A percentile compares a stretch with the other conserved stretches of the same genome.
These are phyloP conservation scores for Paragyromitra xinjiangensis DNA, from an alignment of 495 filamentous ascomycete species.

Conservation along the genomic window DNA sequence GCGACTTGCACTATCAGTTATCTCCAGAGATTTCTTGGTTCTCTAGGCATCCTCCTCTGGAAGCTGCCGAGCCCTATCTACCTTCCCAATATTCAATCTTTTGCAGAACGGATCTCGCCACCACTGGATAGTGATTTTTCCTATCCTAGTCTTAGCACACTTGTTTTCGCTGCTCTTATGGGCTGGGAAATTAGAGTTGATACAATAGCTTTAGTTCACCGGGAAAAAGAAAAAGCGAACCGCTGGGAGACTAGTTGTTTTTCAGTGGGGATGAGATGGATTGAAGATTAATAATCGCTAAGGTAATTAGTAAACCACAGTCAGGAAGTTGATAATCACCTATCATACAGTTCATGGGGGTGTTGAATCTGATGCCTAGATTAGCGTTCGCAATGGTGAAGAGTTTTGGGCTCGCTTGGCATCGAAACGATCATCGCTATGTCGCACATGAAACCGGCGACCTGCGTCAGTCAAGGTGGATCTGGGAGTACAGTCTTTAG, in stretches of 20 bases:
- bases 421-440: background rate
- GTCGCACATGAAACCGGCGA: background rate
- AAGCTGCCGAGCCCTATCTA: constrained; percentile 8
- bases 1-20: background rate
- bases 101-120: background rate
- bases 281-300: background rate
- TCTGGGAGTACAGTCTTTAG: background rate
- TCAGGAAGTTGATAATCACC: background rate
- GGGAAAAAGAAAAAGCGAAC: background rate
- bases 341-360: background rate
- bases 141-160: background rate
- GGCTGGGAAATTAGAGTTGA: background rate
- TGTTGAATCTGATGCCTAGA: background rate
- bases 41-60: constrained; percentile 12
- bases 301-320: background rate
- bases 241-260: background rate
- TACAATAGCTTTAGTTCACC: background rate
- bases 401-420: too few species aligned
- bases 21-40: background rate
- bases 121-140: background rate
- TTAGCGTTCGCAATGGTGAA: background rate
- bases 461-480: background rate
- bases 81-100: constrained; percentile 13
- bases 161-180: background rate
- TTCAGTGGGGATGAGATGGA: background rate